These are phyloP conservation scores for Rosa persica DNA, from an alignment of 306 rosid species.

Conservation along the genomic window DNA sequence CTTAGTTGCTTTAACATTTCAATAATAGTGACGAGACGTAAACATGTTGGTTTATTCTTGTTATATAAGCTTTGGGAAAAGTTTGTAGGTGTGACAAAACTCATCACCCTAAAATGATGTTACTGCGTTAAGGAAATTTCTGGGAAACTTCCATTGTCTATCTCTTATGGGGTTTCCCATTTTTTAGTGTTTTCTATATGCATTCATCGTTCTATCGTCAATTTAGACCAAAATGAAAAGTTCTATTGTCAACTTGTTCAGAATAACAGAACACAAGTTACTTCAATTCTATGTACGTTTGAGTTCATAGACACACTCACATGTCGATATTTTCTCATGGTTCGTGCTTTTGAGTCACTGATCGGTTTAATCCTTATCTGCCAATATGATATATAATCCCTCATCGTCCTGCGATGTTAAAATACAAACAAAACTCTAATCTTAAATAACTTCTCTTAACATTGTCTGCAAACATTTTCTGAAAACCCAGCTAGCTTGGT, in stretches of 20 bases:
- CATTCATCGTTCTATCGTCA: not conserved
- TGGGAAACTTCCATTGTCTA: not conserved
- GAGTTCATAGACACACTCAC: not conserved
- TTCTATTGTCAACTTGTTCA: not conserved
- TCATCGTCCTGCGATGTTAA: too few species aligned
- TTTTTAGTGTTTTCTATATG: not conserved
- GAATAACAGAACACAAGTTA: not conserved
- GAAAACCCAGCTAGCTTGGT: not conserved
- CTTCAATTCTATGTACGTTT: not conserved
- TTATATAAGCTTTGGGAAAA: not conserved
- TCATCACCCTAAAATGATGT: not conserved
- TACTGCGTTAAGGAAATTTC: not conserved
- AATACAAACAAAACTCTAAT: not conserved
- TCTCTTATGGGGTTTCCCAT: not conserved
- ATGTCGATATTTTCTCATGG: too few species aligned
- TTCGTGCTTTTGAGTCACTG: not conserved
- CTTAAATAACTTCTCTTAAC: not conserved
- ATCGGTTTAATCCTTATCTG: not conserved
- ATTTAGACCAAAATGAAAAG: not conserved
- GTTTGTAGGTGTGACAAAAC: not conserved
- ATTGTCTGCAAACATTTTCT: not conserved
- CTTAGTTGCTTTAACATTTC: not conserved
- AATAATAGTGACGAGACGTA: not conserved
- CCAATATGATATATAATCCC: not conserved
- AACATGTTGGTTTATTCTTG: not conserved